These are phyloP conservation scores for Priceomyces carsonii DNA, from an alignment of 805 yeast species.

Conservation along the genomic window DNA sequence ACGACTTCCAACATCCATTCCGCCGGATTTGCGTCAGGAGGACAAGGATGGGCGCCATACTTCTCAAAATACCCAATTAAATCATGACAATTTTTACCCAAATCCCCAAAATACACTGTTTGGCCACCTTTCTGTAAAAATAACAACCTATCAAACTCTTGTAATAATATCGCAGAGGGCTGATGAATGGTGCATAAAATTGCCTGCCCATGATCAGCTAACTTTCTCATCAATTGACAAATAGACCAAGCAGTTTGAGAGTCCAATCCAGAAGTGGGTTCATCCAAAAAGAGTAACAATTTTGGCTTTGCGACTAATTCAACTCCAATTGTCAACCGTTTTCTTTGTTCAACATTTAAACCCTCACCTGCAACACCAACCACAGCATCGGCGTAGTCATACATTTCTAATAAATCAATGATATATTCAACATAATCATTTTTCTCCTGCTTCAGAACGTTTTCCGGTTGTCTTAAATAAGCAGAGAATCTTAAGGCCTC, in stretches of 20 bases:
- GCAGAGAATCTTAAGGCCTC: conserved; percentile 76
- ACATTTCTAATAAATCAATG: conserved; percentile 67
- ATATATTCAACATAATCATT: conserved; percentile 68
- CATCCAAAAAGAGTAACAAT: conserved; percentile 40
- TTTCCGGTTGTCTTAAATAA: conserved; percentile 65
- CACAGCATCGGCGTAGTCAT: conserved; percentile 70
- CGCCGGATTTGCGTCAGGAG: conserved; percentile 39
- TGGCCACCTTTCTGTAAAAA: conserved; percentile 74
- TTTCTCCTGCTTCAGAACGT: conserved; percentile 58
- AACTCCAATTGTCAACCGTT: conserved; percentile 43
- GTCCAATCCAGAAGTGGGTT: conserved; percentile 46
- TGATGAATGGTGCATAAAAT: conserved; percentile 70
- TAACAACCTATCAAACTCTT: conserved; percentile 73
- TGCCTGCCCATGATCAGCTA: conserved; percentile 43
- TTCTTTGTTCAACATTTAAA: conserved; percentile 42
- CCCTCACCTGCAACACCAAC: conserved; percentile 77
- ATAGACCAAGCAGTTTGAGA: conserved; percentile 47
- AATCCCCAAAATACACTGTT: conserved; percentile 81
- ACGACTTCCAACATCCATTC: conserved; percentile 91
- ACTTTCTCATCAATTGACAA: conserved; percentile 40
- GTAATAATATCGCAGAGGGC: conserved; percentile 77
- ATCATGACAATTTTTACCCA: conserved; percentile 61
- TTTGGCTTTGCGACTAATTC: conserved; percentile 43
- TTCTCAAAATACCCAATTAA: conserved; percentile 68
- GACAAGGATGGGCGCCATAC: conserved; percentile 58